phyloP scores from a whole-genome alignment of 2,329 filamentous ascomycete species.

The Pestalotiopsis sp. region DNA sequence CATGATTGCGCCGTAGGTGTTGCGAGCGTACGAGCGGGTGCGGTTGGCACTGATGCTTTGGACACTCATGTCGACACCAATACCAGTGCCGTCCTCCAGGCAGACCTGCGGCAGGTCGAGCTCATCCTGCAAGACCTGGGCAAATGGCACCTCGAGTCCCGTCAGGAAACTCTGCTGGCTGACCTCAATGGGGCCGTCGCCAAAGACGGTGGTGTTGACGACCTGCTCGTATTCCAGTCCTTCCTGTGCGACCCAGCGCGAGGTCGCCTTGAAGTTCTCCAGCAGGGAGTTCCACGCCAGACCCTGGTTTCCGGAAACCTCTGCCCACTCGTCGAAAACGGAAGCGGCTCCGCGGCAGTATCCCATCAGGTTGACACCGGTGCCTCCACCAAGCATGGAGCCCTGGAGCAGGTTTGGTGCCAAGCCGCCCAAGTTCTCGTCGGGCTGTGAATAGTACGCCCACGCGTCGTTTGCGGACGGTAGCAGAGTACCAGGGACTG shows the following conservation, averaged over 20 bases:
- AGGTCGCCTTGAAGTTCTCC: conserved; percentile 2
- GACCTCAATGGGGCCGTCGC: neutral
- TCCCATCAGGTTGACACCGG: conserved; percentile 33
- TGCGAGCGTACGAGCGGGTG: conserved; percentile 21
- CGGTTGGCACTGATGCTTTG: conserved; percentile 17
- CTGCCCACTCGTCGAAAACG: conserved; percentile 19
- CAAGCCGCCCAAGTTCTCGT: neutral
- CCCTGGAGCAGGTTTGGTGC: conserved; percentile 12
- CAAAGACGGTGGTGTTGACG: neutral
- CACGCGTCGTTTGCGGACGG: neutral
- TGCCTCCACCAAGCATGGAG: conserved; percentile 28
- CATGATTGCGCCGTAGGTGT: conserved; percentile 17
- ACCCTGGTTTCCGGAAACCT: conserved; percentile 10
- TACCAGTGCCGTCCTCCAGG: conserved; percentile 19
- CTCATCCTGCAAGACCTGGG: neutral
- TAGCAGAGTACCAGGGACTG: neutral
- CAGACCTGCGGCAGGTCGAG: conserved; percentile 11
- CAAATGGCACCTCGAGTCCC: neutral
- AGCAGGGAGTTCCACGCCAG: conserved; percentile 6
- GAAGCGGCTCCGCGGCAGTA: conserved; percentile 18
- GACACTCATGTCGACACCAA: conserved; percentile 19
- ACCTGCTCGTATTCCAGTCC: too few species aligned
- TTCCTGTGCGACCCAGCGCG: neutral
- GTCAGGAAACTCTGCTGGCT: neutral
- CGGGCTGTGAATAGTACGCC: neutral